These are phyloP conservation scores for Marasmius oreades DNA, from an alignment of 1,284 basidiomycete species.

Conservation along the genomic window DNA sequence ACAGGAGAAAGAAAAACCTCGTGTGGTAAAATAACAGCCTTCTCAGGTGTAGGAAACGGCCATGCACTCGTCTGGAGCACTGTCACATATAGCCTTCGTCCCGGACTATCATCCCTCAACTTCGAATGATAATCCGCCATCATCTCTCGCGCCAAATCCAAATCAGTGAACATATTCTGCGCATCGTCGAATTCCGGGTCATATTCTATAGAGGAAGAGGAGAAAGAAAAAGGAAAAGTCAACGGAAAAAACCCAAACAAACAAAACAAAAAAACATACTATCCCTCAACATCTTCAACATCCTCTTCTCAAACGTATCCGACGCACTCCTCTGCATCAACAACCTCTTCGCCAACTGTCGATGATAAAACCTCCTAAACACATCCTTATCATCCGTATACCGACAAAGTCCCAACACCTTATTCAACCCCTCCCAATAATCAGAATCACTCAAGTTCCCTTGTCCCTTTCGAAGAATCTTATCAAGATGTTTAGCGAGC, in stretches of 20 bases:
- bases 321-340: constrained; percentile 85
- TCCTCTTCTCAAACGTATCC: constrained; percentile 86
- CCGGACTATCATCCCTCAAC: constrained; percentile 27
- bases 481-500: constrained; percentile 90
- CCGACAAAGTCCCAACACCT: constrained; percentile 80
- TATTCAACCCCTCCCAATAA: constrained; percentile 71
- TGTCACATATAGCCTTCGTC: constrained; percentile 51
- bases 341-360: constrained; percentile 85
- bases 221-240: neutral
- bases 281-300: constrained; percentile 88
- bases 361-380: constrained; percentile 93
- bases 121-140: constrained; percentile 56
- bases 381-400: constrained; percentile 92
- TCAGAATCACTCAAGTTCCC: constrained; percentile 66
- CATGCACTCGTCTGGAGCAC: constrained; percentile 74
- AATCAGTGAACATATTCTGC: constrained; percentile 89
- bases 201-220: constrained; percentile 50
- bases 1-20: constrained; percentile 34
- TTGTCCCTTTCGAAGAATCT: constrained; percentile 83
- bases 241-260: neutral
- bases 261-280: constrained; percentile 44
- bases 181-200: constrained; percentile 88
- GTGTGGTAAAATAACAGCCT: constrained; percentile 48
- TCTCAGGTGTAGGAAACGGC: constrained; percentile 61
- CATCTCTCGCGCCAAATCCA: constrained; percentile 69